Base-by-base conservation (phyloP, 192 early-diverging fungal genomes). In the Backusella tarrabulga region DNA sequence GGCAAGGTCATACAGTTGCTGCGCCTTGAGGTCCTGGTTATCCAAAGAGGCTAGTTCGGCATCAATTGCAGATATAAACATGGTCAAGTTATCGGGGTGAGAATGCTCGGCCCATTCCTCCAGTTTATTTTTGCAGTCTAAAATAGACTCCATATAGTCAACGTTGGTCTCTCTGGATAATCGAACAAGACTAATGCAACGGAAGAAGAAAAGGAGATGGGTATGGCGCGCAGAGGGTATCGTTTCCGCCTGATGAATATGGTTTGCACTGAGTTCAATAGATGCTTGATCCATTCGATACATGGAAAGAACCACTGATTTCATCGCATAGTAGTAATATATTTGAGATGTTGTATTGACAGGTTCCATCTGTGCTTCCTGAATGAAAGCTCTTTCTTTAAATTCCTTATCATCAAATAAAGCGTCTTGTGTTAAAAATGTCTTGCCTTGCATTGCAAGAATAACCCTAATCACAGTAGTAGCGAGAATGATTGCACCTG, bases 381-480 rank as follows among this genome's bases (percentile, higher is more conserved):
- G 23, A 1, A 77, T 35, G 44, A 79, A 82, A 6, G 11, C 34
- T 0, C 14, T 44, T 67, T 82, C 81, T 15, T 73, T 54, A 73
- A 79, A 82, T 3, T 35, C 60, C 19, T 74, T 60, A 19, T 78
- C 77, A 72, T 82, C 74, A 52, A 82, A 82, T 1, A 82, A 40
- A 3, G 21, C 12, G 3, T 46, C 19, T 44, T 44, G 15, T 6
- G 75, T 74, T 35, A 74, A 74, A 35, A 46, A 32, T 12, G 81
- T 82, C 40, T 82, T 82, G 34, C 81, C 81, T 73, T 82, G 81
- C 8, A 82, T 40, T 4, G 81, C 77, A 11, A 74, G 46, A 14
- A 79, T 60, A 19, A 42, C 72, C 32, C 77, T 73, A 19, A 79
- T 75, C 12, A 73, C 52, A 14, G 74, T 29, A 3, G 63, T 73